Percentiles rank a stretch among this genome's conserved stretches.
Evolutionary conservation across 2,329 filamentous ascomycete species (phyloP).

Genomic region (Lachnellula subtilissima): DNA sequence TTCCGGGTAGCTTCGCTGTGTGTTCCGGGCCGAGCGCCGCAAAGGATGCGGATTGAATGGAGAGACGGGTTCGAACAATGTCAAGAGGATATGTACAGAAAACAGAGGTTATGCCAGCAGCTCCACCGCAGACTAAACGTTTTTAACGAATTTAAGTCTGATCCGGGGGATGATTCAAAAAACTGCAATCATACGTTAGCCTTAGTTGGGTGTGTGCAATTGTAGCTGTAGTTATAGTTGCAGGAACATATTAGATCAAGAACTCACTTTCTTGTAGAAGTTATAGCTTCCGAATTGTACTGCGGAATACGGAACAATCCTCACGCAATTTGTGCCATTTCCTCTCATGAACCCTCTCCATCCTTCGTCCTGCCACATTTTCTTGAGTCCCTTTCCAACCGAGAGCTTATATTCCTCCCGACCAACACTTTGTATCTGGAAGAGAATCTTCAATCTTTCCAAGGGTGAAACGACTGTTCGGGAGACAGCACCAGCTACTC

Average conservation of each 20-base stretch:
- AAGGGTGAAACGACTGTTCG: constrained; percentile 94
- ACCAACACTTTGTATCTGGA: constrained; percentile 88
- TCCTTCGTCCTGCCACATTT: constrained; percentile 97
- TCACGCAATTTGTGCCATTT: constrained; percentile 97
- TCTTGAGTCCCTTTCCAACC: constrained; percentile 78
- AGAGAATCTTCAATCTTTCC: constrained; percentile 94
- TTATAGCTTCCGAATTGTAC: constrained; percentile 99
- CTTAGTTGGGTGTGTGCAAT: not conserved
- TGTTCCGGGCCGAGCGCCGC: constrained; percentile 62
- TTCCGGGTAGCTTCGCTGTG: constrained; percentile 70
- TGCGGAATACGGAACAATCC: constrained; percentile 95
- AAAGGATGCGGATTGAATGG: constrained; percentile 97
- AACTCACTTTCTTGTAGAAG: constrained; percentile 82
- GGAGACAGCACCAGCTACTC: constrained; percentile 93
- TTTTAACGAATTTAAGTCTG: constrained; percentile 68
- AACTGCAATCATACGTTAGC: constrained; percentile 43
- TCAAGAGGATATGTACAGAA: constrained; percentile 94
- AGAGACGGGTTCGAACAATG: constrained; percentile 91
- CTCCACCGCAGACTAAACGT: constrained; percentile 81
- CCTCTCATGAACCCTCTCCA: constrained; percentile 97
- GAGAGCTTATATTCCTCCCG: constrained; percentile 91
- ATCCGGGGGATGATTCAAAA: constrained; percentile 71
- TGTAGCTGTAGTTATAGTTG: not conserved
- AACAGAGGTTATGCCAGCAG: constrained; percentile 93
- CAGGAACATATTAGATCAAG: not conserved